Percentiles rank a stretch among this genome's conserved stretches.
phyloP scores from a whole-genome alignment of 208 protist species.

The Wallacemonas collosoma region DNA sequence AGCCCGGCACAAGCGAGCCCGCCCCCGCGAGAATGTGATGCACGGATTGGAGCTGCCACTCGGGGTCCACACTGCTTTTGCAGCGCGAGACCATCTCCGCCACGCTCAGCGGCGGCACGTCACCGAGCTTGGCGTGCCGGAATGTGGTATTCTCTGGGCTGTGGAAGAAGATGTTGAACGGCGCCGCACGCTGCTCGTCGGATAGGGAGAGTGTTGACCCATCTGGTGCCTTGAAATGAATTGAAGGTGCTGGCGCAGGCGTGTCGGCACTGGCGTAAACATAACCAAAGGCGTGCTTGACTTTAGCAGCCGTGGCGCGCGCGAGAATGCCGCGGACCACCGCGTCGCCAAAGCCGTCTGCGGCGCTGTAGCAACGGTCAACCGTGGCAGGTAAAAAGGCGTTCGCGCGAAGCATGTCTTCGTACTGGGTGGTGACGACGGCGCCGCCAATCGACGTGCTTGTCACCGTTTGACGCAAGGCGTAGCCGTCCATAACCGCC shows the following conservation, averaged over 20 bases:
- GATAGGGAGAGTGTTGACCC: slow-evolving; percentile 40
- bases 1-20: slow-evolving; percentile 42
- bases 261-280: slow-evolving; percentile 21
- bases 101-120: slow-evolving; percentile 22
- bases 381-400: slow-evolving; percentile 22
- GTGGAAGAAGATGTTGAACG: slow-evolving; percentile 71
- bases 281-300: slow-evolving; percentile 43
- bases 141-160: slow-evolving; percentile 16
- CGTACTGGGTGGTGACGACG: slow-evolving; percentile 54
- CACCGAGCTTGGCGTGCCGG: slow-evolving; percentile 10
- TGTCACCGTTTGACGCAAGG: slow-evolving; percentile 61
- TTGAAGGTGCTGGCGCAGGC: slow-evolving; percentile 14
- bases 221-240: slow-evolving; percentile 43
- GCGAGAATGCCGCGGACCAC: slow-evolving; percentile 17
- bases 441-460: slow-evolving; percentile 51
- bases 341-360: slow-evolving; percentile 16
- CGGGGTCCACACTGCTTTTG: slow-evolving; percentile 61
- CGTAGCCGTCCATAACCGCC: slow-evolving; percentile 84
- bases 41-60: slow-evolving; percentile 74
- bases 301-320: slow-evolving; percentile 19
- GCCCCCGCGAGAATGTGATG: slow-evolving; percentile 73
- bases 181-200: slow-evolving; percentile 28
- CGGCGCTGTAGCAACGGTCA: slow-evolving; percentile 19
- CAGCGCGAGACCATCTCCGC: slow-evolving; percentile 50
- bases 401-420: slow-evolving; percentile 22